phyloP scores from a whole-genome alignment of 192 early-diverging fungal genomes.

The Globomyces pollinis-pini region DNA sequence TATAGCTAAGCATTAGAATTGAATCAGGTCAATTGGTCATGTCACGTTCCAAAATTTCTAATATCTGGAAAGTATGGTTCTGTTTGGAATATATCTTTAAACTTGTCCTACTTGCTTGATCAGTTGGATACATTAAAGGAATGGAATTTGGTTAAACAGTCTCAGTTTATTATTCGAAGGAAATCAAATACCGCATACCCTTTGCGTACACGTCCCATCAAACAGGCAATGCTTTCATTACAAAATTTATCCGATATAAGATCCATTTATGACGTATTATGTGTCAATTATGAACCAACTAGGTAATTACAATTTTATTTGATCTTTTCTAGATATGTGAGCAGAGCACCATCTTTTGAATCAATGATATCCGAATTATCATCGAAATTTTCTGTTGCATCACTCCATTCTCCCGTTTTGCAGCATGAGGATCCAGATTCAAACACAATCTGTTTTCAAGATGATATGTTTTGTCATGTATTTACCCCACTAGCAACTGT shows the following conservation, averaged over 20 bases:
- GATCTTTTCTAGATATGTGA: neutral
- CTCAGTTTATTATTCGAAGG: slow-evolving; percentile 2
- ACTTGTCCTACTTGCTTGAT: neutral
- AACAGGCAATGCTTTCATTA: neutral
- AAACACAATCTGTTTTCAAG: slow-evolving; percentile 1
- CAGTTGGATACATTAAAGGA: neutral
- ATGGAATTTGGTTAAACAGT: neutral
- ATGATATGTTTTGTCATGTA: slow-evolving; percentile 2
- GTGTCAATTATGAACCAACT: neutral
- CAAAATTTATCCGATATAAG: neutral
- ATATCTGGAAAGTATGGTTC: neutral
- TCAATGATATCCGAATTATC: neutral
- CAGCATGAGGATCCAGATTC: neutral
- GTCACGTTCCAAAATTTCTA: neutral
- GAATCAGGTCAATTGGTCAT: no score
- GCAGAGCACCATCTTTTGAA: neutral
- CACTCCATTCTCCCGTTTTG: neutral
- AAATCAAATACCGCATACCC: neutral
- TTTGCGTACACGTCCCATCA: neutral
- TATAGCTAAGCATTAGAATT: neutral
- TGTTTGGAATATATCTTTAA: neutral
- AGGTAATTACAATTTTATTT: neutral
- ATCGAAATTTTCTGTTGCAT: neutral
- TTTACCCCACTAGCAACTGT: neutral
- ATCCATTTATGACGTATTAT: neutral